Base-by-base conservation (phyloP, 495 filamentous ascomycete genomes). In the Penicillium cinerascens region DNA sequence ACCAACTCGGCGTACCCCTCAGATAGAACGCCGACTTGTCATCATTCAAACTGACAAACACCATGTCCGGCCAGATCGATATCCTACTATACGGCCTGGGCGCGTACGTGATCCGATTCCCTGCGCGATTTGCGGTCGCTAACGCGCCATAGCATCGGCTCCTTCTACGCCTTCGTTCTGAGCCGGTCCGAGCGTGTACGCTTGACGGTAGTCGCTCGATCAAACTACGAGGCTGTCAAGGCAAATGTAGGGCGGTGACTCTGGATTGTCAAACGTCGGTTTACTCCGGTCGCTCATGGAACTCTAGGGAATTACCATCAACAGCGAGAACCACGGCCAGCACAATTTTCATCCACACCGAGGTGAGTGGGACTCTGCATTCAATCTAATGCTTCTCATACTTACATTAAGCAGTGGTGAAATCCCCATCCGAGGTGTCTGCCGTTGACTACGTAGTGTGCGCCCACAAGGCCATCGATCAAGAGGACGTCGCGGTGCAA, bases 151-250 rank as follows among this genome's bases (percentile, higher is more conserved):
- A 75, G 70, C 16, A 74, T 76, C 47, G 73, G 73, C 63, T 76
- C 71, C 47, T 74, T 76, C 58, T 76, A 76, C 50, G 73, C 71
- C 39, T 74, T 79, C 54, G 72, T 81, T 38, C 54, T 78, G 1
- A 67, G 60, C 36, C 71, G 70, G 6, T 60, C 64, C 41, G 53
- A 67, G 15, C 61, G 67, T 17, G 74, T 81, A 10, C 61, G 67
- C 17, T 52, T 81, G n/a, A 79, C 71, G 0, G 77, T 79, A 0
- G 71, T 78, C n/a, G 78, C 78, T 5, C 73, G 77, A 27, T 81
- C 78, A 1, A 81, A 81, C 43, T 79, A 77, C 46, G 71, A 77
- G 0, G 70, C 71, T 6, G 76, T 79, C 11, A 65, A 61, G 7
- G 50, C 53, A 0, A 74, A 77, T 49, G 73, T 74, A 59, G 18